Base-by-base conservation (phyloP, 345 rosid species). In the Angophora floribunda region DNA sequence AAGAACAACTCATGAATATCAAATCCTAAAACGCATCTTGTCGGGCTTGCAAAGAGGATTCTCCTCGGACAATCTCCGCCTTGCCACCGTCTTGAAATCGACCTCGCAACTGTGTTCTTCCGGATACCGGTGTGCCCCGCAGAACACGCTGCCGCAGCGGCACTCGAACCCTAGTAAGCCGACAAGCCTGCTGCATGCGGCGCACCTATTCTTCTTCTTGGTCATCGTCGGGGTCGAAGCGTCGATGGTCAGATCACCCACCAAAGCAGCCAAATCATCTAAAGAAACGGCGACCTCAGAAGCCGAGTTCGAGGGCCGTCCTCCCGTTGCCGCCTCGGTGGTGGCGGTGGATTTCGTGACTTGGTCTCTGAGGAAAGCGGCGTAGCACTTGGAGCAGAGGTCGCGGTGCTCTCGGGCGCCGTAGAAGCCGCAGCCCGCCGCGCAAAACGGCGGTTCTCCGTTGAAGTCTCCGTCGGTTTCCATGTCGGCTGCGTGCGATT, bases 141-240 rank as follows among this genome's bases (percentile, higher is more conserved):
- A 96, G 89, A 89, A 96, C 30, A 93, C 92, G 47, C 90, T 90
- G 52, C 96, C 97, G 45, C 98, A 97, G 95, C 91, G 94, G 89
- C 99, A 97, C 91, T 90, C 91, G 85, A 97, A 97, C 30, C 96
- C 97, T 30, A 94, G 92, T 86, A 97, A 92, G 1, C 98, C 95
- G 50, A 96, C 94, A 89, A 92, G 94, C 95, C 94, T 97, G 85
- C 90, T 92, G 89, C 99, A 96, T 89, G 89, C 88, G 16, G 89
- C 89, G 91, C 99, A 96, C 91, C 95, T 89, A 80, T 45, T 92
- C 88, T 41, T 21, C 59, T 44, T 41, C 87, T 1, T 30, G 11
- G 9, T 84, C 86, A 9, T 4, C 1, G 32, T 6, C 7, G 30
- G 4, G 65, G 80, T 32, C 1, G 80, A 16, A 4, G 12, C 0